These are phyloP conservation scores for Takakia lepidozioides DNA, from an alignment of 225 moss, liverwort and hornwort species.

Conservation along the genomic window DNA sequence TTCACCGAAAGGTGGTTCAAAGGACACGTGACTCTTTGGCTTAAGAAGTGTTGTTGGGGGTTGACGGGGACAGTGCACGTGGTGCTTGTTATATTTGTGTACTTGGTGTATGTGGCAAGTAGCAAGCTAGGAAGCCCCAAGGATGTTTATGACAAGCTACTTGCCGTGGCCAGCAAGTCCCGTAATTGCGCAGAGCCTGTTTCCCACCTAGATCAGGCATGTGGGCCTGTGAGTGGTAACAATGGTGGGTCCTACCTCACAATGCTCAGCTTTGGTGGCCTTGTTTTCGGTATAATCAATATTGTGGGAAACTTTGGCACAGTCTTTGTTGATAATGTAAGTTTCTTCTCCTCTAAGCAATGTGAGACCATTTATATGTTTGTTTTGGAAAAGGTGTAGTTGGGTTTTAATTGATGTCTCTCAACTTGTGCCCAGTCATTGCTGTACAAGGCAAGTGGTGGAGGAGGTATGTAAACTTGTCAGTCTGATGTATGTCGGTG, in stretches of 20 bases:
- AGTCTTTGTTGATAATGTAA: slow-evolving; percentile 90
- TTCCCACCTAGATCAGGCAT: slow-evolving; percentile 49
- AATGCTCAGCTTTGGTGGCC: slow-evolving; percentile 84
- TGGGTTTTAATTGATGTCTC: no score
- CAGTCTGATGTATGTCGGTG: no score
- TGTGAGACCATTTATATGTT: no score
- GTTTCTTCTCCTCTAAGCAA: no score
- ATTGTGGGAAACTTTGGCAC: slow-evolving; percentile 98
- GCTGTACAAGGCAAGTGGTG: no score
- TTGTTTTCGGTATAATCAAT: slow-evolving; percentile 92
- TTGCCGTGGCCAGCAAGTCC: slow-evolving; percentile 10
- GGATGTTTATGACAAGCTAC: slow-evolving; percentile 41
- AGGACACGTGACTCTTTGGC: no score
- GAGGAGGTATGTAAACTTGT: no score
- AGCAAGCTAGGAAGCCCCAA: slow-evolving; percentile 63
- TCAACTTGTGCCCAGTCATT: no score
- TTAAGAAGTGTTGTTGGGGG: no score
- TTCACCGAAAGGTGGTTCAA: no score
- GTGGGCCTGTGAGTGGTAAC: slow-evolving; percentile 60
- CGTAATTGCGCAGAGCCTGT: slow-evolving; percentile 46
- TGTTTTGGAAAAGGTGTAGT: no score
- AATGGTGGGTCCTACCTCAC: slow-evolving; percentile 90
- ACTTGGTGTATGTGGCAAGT: slow-evolving; percentile 67
- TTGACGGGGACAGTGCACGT: slow-evolving; percentile 44
- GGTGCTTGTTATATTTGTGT: slow-evolving; percentile 87